Conservation (phyloP, 2,329 filamentous ascomycete species). For the Zelopaecilomyces penicillatus region DNA sequence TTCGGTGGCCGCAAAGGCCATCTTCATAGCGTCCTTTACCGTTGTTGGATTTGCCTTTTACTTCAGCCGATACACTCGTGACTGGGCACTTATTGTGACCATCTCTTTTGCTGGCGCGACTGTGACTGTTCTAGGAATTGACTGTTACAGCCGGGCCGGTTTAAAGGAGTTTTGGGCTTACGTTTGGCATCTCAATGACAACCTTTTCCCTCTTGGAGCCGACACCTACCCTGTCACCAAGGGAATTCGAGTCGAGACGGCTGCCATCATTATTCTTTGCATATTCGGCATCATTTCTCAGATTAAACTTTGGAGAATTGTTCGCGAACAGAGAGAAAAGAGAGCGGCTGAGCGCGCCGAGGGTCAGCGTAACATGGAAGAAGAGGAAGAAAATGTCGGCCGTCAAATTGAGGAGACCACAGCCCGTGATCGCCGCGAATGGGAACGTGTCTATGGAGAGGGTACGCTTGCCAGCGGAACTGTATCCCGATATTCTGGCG, state of each 20-base stretch:
- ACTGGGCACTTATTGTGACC: conserved; percentile 66
- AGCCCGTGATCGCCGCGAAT: conserved; percentile 53
- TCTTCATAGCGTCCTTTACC: conserved; percentile 69
- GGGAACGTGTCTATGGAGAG: conserved; percentile 72
- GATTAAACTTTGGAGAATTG: conserved; percentile 74
- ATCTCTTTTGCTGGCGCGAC: conserved; percentile 80
- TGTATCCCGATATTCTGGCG: conserved; percentile 40
- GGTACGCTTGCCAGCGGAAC: conserved; percentile 31
- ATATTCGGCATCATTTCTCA: conserved; percentile 75
- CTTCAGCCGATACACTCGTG: conserved; percentile 68
- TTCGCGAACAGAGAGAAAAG: conserved; percentile 53
- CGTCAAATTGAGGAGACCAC: conserved; percentile 56
- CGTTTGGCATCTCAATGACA: conserved; percentile 73
- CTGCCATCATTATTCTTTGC: conserved; percentile 65
- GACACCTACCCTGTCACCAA: conserved; percentile 77
- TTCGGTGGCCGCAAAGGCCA: conserved; percentile 52
- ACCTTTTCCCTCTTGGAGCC: conserved; percentile 69
- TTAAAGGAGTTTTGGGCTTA: conserved; percentile 96
- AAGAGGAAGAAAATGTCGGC: conserved; percentile 63
- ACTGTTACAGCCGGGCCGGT: conserved; percentile 83
- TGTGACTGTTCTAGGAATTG: conserved; percentile 70
- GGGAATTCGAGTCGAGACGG: conserved; percentile 78
- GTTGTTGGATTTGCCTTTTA: conserved; percentile 63
- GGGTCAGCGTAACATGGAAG: conserved; percentile 45
- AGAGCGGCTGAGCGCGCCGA: conserved; percentile 42